Conservation (phyloP, 169 alveolate species). For the Theileria annulata region DNA sequence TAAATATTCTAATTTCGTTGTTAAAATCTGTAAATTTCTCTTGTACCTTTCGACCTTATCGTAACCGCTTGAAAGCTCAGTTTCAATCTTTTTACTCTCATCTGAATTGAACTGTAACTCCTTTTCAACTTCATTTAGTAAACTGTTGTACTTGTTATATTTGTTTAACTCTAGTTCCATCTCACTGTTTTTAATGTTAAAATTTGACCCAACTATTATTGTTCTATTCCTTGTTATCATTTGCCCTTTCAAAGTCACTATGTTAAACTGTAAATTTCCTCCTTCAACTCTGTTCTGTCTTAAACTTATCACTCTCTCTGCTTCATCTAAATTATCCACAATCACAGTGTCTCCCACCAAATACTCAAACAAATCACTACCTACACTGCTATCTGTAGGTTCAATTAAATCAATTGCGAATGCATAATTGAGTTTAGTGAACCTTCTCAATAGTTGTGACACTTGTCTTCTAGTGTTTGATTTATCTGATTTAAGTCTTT, state of each 20-base stretch:
- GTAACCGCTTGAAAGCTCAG: neutral
- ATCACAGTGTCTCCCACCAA: conserved; percentile 59
- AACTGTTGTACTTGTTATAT: conserved; percentile 17
- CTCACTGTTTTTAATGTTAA: conserved; percentile 29
- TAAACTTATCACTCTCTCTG: conserved; percentile 26
- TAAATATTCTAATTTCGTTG: conserved; percentile 42
- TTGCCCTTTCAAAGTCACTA: conserved; percentile 59
- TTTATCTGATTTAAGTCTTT: conserved; percentile 53
- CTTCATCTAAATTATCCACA: conserved; percentile 53
- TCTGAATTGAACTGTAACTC: conserved; percentile 22
- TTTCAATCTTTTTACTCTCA: conserved; percentile 15
- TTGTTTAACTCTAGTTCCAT: conserved; percentile 59
- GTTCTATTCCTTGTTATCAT: conserved; percentile 62
- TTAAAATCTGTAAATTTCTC: conserved; percentile 26
- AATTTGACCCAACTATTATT: conserved; percentile 42
- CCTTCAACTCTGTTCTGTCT: neutral
- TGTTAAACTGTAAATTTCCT: conserved; percentile 11
- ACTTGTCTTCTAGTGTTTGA: conserved; percentile 32
- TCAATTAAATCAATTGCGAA: conserved; percentile 55
- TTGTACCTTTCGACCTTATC: conserved; percentile 30
- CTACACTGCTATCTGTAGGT: conserved; percentile 16
- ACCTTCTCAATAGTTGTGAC: conserved; percentile 11
- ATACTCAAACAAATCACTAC: conserved; percentile 42
- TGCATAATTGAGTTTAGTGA: conserved; percentile 24
- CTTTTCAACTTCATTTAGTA: conserved; percentile 45